phyloP scores from a whole-genome alignment of 495 filamentous ascomycete species.

The Penicillium ochrochloron region DNA sequence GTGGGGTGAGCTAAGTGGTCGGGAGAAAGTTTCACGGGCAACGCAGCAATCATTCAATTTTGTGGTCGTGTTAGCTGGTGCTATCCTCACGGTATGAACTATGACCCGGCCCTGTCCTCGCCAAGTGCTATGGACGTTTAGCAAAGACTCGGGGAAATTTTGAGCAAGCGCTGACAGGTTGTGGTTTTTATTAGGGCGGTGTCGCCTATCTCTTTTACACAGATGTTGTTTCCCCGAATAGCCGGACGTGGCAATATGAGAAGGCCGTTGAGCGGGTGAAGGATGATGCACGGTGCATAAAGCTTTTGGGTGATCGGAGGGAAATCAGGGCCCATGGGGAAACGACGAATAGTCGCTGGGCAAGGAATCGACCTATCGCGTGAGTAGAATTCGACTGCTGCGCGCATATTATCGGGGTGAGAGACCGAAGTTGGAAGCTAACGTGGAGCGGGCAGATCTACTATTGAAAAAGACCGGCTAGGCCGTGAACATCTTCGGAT shows the following conservation, averaged over 20 bases:
- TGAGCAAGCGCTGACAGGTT: slow-evolving; percentile 20
- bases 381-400: slow-evolving; percentile 47
- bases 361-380: slow-evolving; percentile 82
- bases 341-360: slow-evolving; percentile 80
- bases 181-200: slow-evolving; percentile 58
- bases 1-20: slow-evolving; percentile 73
- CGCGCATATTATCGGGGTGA: not conserved
- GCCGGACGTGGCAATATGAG: slow-evolving; percentile 87
- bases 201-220: slow-evolving; percentile 79
- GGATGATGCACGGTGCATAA: slow-evolving; percentile 67
- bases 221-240: slow-evolving; percentile 86
- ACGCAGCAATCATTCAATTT: slow-evolving; percentile 92
- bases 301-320: slow-evolving; percentile 74
- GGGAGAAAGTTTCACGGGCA: slow-evolving; percentile 83
- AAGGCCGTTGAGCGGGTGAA: slow-evolving; percentile 80
- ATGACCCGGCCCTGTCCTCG: not conserved
- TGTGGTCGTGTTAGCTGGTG: slow-evolving; percentile 72
- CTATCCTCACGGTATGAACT: slow-evolving; percentile 64
- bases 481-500: slow-evolving; percentile 85
- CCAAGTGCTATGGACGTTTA: not conserved
- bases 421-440: not conserved
- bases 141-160: slow-evolving; percentile 1
- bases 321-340: slow-evolving; percentile 87
- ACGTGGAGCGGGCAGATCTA: slow-evolving; percentile 55
- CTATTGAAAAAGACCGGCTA: slow-evolving; percentile 65